Base-by-base conservation (phyloP, 345 rosid species). In the Acer campestre region DNA sequence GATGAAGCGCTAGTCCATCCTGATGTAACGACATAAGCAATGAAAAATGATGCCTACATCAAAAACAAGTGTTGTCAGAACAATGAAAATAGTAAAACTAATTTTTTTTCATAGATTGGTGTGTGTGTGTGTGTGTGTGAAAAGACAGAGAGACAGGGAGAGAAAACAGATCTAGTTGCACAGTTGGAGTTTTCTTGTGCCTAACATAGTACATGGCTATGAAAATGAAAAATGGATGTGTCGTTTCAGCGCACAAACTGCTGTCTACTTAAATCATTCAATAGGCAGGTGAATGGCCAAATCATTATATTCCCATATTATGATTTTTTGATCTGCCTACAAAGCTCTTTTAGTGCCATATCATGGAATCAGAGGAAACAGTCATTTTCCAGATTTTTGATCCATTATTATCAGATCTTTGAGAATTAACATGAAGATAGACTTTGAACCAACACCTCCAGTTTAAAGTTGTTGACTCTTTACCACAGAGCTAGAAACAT, bases 1-100 rank as follows among this genome's bases (percentile, higher is more conserved):
- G 96, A 87, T 46, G 93, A 84, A 75, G 91, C 80, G 85, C 93
- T 87, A 0, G 99, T 93, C 99, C 99, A 95, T 81, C 99, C 98
- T 13, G 98, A 90, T 51, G 99, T 95, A 48, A 95, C 99, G 7
- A 92, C 99, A 78, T 95, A 95, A 40, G 99, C 95, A 59, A 95
- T 84, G 82, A 95, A 93, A 79, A 95, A 95, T 0, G 99, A 93
- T 16, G 97, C 94, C 99, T 93, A 74, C 89, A 87, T 58, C 23
- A 68, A 42, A 82, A 78, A 75, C 67, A 62, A 67, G 61, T 10
- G 17, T 56, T 67, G 31, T 76, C 76, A 76, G 75, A 69, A 72
- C 55, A 69, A 75, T 55, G 59, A 27, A 71, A 63, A 63, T 49
- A 23, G 49, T 80, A 12, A 68, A 63, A 8, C 27, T 17, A 51